phyloP scores from a whole-genome alignment of 768 basidiomycete genomes.

The Tulasnella sp. region DNA sequence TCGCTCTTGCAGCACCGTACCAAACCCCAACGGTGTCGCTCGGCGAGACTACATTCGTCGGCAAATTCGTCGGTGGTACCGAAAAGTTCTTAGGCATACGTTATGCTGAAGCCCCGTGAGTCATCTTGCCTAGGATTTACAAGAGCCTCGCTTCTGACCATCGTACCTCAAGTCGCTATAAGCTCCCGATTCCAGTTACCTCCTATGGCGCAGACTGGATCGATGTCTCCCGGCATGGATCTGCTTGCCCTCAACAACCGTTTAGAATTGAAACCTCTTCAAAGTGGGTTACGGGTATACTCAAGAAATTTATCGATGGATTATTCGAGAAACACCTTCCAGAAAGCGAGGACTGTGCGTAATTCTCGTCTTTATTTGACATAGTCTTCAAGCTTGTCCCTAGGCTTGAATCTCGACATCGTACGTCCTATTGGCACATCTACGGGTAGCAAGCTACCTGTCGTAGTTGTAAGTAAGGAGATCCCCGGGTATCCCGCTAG shows the following conservation, averaged over 20 bases:
- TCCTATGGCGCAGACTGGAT: neutral
- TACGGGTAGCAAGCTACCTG: neutral
- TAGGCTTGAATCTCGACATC: neutral
- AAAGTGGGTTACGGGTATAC: too few relatives aligned
- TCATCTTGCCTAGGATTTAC: neutral
- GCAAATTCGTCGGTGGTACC: neutral
- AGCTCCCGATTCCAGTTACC: neutral
- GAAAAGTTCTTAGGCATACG: constrained; percentile 1
- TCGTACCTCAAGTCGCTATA: neutral
- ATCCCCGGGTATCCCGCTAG: neutral
- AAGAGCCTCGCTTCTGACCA: neutral
- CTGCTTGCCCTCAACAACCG: neutral
- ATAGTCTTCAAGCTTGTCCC: neutral
- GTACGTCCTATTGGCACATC: neutral
- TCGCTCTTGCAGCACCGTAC: too few relatives aligned
- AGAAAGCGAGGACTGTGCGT: neutral
- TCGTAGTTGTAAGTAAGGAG: neutral
- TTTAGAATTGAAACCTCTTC: neutral
- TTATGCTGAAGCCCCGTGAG: constrained; percentile 1
- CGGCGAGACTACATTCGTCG: neutral
- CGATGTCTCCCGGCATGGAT: too few relatives aligned
- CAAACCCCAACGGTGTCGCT: too few relatives aligned
- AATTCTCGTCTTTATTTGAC: neutral
- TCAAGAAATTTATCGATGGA: too few relatives aligned
- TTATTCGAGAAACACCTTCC: neutral